A percentile compares a stretch with the other conserved stretches of the same genome.
phyloP scores from a whole-genome alignment of 805 yeast genomes.

The Dipodascopsis tothii region DNA sequence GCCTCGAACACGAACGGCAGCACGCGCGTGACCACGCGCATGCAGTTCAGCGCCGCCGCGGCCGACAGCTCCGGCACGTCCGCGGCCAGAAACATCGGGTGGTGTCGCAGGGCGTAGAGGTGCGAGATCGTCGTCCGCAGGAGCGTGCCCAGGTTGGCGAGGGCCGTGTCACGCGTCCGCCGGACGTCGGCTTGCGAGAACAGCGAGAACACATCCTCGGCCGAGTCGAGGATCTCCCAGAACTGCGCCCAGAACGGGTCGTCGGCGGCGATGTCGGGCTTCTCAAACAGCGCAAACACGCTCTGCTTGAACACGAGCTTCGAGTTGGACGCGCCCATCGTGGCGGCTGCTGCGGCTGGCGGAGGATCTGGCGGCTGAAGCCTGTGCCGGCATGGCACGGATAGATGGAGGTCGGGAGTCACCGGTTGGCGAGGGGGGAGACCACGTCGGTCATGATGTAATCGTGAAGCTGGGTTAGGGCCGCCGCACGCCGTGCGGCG shows the following conservation, averaged over 20 bases:
- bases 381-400: too few relatives aligned
- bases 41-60: slow-evolving; percentile 47
- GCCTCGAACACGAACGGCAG: slow-evolving; percentile 64
- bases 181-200: slow-evolving; percentile 54
- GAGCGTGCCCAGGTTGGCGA: slow-evolving; percentile 42
- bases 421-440: too few relatives aligned
- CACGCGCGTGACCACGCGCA: slow-evolving; percentile 56
- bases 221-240: slow-evolving; percentile 44
- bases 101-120: slow-evolving; percentile 28
- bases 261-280: slow-evolving; percentile 29
- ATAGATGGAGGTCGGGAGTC: too few relatives aligned
- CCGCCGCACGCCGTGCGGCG: too few relatives aligned
- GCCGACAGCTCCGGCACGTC: slow-evolving; percentile 25
- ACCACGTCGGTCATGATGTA: too few relatives aligned
- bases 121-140: slow-evolving; percentile 22
- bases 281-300: slow-evolving; percentile 43
- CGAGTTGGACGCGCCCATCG: slow-evolving; percentile 72
- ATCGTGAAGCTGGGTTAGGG: too few relatives aligned
- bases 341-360: too few relatives aligned
- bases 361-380: too few relatives aligned
- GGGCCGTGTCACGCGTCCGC: slow-evolving; percentile 50
- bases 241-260: slow-evolving; percentile 41
- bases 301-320: slow-evolving; percentile 53
- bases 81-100: slow-evolving; percentile 27
- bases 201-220: slow-evolving; percentile 51